Percentiles rank a stretch among this genome's conserved stretches.
Conservation (phyloP, 805 yeast genomes). For the Tetrapisispora nanseiensis region DNA sequence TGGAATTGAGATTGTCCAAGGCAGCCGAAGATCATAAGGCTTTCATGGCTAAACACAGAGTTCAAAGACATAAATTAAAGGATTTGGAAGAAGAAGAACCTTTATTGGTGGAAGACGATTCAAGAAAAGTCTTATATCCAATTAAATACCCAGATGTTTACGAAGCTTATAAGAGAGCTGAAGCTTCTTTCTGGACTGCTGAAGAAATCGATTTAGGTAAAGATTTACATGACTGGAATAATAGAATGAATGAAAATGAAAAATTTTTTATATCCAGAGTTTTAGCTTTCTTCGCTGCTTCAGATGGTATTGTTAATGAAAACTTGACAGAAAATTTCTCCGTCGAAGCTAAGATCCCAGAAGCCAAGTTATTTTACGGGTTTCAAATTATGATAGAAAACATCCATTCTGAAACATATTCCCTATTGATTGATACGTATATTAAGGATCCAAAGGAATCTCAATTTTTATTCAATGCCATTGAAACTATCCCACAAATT, state of each 20-base stretch:
- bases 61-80: conserved; percentile 65
- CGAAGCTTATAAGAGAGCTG: conserved; percentile 98
- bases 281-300: conserved; percentile 95
- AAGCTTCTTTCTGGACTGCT: conserved; percentile 99
- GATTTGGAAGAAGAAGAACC: conserved; percentile 84
- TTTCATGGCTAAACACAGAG: conserved; percentile 52
- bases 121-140: conserved; percentile 89
- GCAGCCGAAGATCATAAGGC: conserved; percentile 37
- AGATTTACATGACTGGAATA: conserved; percentile 89
- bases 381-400: conserved; percentile 99
- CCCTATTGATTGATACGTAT: conserved; percentile 87
- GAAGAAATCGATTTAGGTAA: conserved; percentile 95
- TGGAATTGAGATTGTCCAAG: conserved; percentile 23
- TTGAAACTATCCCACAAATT: conserved; percentile 92
- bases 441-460: conserved; percentile 94
- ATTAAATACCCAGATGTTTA: conserved; percentile 95
- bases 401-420: conserved; percentile 95
- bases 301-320: conserved; percentile 97
- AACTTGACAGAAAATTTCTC: conserved; percentile 94
- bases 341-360: conserved; percentile 94
- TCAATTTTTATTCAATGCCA: conserved; percentile 85
- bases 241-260: conserved; percentile 80
- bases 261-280: conserved; percentile 87
- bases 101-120: conserved; percentile 68
- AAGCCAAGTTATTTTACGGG: conserved; percentile 97